Base-by-base conservation (phyloP, 73 alveolate species). In the Durusdinium trenchii region DNA sequence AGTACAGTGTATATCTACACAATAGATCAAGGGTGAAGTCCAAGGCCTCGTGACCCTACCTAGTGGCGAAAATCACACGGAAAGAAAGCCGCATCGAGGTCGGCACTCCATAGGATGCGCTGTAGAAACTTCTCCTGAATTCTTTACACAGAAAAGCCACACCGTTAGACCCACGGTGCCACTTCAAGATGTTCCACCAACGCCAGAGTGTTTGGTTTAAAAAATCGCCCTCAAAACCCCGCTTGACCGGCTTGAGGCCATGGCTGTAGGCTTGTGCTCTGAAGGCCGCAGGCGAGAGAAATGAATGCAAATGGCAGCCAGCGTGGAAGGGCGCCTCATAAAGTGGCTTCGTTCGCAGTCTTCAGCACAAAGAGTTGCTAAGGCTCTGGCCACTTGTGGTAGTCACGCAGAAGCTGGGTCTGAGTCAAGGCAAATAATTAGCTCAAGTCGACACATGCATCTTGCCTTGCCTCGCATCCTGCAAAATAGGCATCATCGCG, bases 381-480 rank as follows among this genome's bases (percentile, higher is more conserved):
- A 69, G 97, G 52, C 2, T 30, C 45, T 23, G 42, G 81, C 97
- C 97, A 91, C 23, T 32, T 23, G 6, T 91, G 97, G 57, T 91
- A 91, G 89, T 91, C 97, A 3, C 97, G 87, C 54, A 91, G 45
- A 14, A 91, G 62, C 78, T 91, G 89, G 47, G 78, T 83, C 93
- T 83, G 93, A 26, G 61, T 46, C 28, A n/a, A n/a, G n/a, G n/a
- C 32, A 12, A 57, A 16, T 23, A 57, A 23, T 23, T 16, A 45
- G 18, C 82, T 32, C 40, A 23, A 40, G 32, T 6, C 26, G 36
- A 69, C 36, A 62, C 32, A 36, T n/a, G n/a, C n/a, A n/a, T n/a
- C n/a, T n/a, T n/a, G n/a, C n/a, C n/a, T n/a, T 30, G 97, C 97
- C 97, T 91, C 89, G 57, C 97, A 91, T 3, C 97, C 97, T 9